These are phyloP conservation scores for Colletotrichum sp. DNA, from an alignment of 2,329 filamentous ascomycete species.

Conservation along the genomic window DNA sequence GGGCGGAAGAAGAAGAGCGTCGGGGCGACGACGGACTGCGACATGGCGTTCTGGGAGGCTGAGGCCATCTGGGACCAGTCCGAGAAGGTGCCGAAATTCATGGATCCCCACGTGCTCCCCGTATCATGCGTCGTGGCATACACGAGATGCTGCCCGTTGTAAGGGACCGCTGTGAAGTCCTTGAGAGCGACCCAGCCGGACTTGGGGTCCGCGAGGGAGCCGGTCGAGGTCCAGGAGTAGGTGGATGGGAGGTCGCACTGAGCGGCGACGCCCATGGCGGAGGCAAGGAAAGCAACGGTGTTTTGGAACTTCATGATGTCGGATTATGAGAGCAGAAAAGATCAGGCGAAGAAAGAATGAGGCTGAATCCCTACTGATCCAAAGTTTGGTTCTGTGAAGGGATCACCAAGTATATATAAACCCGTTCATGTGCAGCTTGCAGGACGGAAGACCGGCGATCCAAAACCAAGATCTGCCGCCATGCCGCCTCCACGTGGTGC, in stretches of 20 bases:
- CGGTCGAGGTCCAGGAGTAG: constrained; percentile 61
- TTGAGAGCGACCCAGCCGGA: constrained; percentile 64
- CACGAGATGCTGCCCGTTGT: constrained; percentile 65
- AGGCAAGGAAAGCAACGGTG: constrained; percentile 22
- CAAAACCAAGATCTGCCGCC: neutral
- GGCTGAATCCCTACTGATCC: neutral
- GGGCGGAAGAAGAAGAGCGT: constrained; percentile 68
- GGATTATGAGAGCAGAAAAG: neutral
- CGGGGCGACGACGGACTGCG: constrained; percentile 55
- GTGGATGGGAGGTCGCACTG: constrained; percentile 58
- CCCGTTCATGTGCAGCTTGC: neutral
- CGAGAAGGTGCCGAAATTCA: constrained; percentile 61
- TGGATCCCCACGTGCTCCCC: constrained; percentile 56
- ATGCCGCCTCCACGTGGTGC: neutral
- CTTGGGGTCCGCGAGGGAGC: constrained; percentile 55
- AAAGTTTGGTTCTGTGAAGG: neutral
- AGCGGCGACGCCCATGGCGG: constrained; percentile 21
- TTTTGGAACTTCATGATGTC: neutral
- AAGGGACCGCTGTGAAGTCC: constrained; percentile 62
- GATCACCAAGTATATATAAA: neutral
- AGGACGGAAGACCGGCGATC: neutral
- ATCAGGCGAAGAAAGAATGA: neutral
- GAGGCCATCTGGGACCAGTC: constrained; percentile 58
- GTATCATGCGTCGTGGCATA: constrained; percentile 58
- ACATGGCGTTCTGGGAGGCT: constrained; percentile 59